Conservation (phyloP, 164 flowering plant species). For the Sextonia rubra region DNA sequence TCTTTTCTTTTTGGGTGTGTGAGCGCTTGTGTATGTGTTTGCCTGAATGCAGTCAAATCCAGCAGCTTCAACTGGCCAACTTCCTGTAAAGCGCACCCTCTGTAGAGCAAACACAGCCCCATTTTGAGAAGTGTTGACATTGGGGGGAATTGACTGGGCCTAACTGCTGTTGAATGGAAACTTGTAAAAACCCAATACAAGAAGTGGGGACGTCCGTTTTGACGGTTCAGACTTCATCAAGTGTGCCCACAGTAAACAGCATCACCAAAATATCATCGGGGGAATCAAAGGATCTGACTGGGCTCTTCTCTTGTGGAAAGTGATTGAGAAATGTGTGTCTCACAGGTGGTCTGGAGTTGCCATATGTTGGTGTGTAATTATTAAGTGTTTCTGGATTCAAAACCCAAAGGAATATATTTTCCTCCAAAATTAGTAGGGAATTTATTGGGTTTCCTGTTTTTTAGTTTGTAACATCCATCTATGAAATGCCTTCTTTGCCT, state of each 20-base stretch:
- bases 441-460: background rate
- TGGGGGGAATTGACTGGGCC: too few relatives aligned
- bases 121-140: slow-evolving; percentile 33
- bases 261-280: too few relatives aligned
- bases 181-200: too few relatives aligned
- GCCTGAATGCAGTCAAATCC: slow-evolving; percentile 21
- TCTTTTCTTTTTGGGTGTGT: too few relatives aligned
- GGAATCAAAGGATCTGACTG: background rate
- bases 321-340: background rate
- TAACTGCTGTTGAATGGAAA: too few relatives aligned
- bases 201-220: too few relatives aligned
- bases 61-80: slow-evolving; percentile 27
- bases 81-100: slow-evolving; percentile 33
- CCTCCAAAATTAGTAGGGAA: background rate
- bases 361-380: background rate
- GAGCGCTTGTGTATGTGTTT: background rate
- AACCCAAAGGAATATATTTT: background rate
- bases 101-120: slow-evolving; percentile 49
- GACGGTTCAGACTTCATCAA: too few relatives aligned
- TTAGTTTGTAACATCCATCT: background rate
- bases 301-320: background rate
- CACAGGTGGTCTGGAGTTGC: background rate
- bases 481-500: background rate
- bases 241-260: too few relatives aligned
- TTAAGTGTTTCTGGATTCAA: background rate